A percentile compares a stretch with the other conserved stretches of the same genome.
These are phyloP conservation scores for Sugiyamaella chiloensis DNA, from an alignment of 805 yeast species.

Conservation along the genomic window DNA sequence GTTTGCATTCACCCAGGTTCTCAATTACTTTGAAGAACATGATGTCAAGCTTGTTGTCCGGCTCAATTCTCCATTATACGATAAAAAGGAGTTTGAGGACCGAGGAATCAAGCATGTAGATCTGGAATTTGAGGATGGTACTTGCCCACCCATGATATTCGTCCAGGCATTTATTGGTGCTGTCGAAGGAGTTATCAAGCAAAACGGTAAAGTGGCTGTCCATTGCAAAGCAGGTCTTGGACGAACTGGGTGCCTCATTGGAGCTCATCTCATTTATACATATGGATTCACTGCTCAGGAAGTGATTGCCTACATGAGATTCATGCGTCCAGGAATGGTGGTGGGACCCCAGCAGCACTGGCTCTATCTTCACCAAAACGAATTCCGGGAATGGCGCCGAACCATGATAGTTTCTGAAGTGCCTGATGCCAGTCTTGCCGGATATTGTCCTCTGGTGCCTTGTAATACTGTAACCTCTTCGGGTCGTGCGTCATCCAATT, in stretches of 20 bases:
- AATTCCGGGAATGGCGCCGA: slow-evolving; percentile 92
- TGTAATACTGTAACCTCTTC: slow-evolving; percentile 23
- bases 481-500: slow-evolving; percentile 29
- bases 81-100: slow-evolving; percentile 75
- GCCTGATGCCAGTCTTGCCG: slow-evolving; percentile 46
- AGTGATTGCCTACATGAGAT: slow-evolving; percentile 94
- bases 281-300: slow-evolving; percentile 97
- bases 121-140: slow-evolving; percentile 96
- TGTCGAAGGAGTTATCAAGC: slow-evolving; percentile 79
- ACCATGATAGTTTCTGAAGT: slow-evolving; percentile 76
- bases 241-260: slow-evolving; percentile 95
- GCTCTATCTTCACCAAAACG: slow-evolving; percentile 93
- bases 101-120: slow-evolving; percentile 86
- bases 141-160: slow-evolving; percentile 92
- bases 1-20: slow-evolving; percentile 61
- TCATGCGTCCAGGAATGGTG: slow-evolving; percentile 99
- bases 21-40: slow-evolving; percentile 67
- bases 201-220: slow-evolving; percentile 95
- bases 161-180: slow-evolving; percentile 94
- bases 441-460: slow-evolving; percentile 35
- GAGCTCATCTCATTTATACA: slow-evolving; percentile 93
- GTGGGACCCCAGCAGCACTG: slow-evolving; percentile 99
- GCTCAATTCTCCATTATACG: slow-evolving; percentile 87
- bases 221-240: slow-evolving; percentile 99
- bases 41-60: slow-evolving; percentile 88